A percentile compares a stretch with the other conserved stretches of the same genome.
Conservation (phyloP, 1,139 yeast species). For the Yamadazyma aaseri region DNA sequence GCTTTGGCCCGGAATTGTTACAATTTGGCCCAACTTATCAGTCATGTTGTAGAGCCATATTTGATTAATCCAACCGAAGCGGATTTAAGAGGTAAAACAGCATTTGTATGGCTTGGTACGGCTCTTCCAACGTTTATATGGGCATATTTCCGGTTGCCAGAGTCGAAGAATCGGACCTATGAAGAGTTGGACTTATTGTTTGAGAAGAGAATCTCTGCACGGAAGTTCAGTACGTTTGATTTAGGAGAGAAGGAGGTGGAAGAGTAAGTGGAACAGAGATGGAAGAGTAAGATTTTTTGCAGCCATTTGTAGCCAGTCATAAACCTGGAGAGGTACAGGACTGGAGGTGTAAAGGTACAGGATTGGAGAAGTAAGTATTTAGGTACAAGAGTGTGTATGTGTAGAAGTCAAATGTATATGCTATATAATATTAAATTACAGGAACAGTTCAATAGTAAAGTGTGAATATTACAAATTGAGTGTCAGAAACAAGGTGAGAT, state of each 20-base stretch:
- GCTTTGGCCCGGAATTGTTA: constrained; percentile 25
- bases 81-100: constrained; percentile 25
- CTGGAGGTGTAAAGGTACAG: too few relatives aligned
- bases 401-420: too few relatives aligned
- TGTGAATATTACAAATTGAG: too few relatives aligned
- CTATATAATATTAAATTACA: too few relatives aligned
- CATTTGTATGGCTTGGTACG: constrained; percentile 41
- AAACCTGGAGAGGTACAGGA: too few relatives aligned
- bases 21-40: constrained; percentile 19
- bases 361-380: too few relatives aligned
- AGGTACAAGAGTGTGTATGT: too few relatives aligned
- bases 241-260: neutral
- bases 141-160: constrained; percentile 24
- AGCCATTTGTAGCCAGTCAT: too few relatives aligned
- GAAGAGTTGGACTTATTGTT: constrained; percentile 25
- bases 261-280: neutral
- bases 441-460: too few relatives aligned
- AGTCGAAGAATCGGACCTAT: constrained; percentile 22
- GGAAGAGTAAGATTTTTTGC: neutral
- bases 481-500: too few relatives aligned
- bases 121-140: constrained; percentile 24
- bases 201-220: constrained; percentile 20
- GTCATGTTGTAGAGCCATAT: constrained; percentile 24
- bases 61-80: constrained; percentile 24
- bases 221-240: constrained; percentile 15